Conservation (phyloP, 2,329 filamentous ascomycete species). For the Piedraia hortae region DNA sequence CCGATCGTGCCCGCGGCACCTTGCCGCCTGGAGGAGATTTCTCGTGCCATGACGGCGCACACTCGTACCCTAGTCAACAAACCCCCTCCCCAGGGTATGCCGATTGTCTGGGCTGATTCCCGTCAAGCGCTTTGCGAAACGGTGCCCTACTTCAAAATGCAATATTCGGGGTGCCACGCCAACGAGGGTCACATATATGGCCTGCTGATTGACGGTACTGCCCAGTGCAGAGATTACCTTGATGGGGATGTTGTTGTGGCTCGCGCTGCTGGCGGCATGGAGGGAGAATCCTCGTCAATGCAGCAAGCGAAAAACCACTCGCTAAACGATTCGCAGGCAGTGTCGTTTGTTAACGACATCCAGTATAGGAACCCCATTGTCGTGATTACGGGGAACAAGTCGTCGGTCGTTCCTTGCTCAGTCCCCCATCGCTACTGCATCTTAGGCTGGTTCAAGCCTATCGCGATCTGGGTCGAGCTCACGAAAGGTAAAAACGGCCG, state of each 20-base stretch:
- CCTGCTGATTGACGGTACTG: constrained; percentile 31
- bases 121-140: constrained; percentile 36
- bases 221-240: constrained; percentile 27
- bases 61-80: constrained; percentile 8
- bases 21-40: constrained; percentile 2
- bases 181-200: constrained; percentile 23
- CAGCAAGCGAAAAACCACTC: constrained; percentile 21
- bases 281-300: constrained; percentile 19
- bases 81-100: constrained; percentile 13
- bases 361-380: constrained; percentile 23
- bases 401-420: constrained; percentile 20
- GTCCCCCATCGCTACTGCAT: constrained; percentile 34
- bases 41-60: constrained; percentile 5
- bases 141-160: constrained; percentile 31
- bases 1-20: background rate
- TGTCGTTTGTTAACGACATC: constrained; percentile 21
- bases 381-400: constrained; percentile 22
- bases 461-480: constrained; percentile 39
- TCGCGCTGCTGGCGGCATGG: constrained; percentile 28
- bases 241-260: constrained; percentile 35
- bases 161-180: constrained; percentile 31
- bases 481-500: constrained; percentile 12
- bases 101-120: constrained; percentile 28
- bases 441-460: constrained; percentile 40
- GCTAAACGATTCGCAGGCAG: constrained; percentile 12